Evolutionary conservation across 2,329 filamentous ascomycete species (phyloP), one percentile per base, ranked within the genome.

Genomic region (Curvularia eragrostidis): DNA sequence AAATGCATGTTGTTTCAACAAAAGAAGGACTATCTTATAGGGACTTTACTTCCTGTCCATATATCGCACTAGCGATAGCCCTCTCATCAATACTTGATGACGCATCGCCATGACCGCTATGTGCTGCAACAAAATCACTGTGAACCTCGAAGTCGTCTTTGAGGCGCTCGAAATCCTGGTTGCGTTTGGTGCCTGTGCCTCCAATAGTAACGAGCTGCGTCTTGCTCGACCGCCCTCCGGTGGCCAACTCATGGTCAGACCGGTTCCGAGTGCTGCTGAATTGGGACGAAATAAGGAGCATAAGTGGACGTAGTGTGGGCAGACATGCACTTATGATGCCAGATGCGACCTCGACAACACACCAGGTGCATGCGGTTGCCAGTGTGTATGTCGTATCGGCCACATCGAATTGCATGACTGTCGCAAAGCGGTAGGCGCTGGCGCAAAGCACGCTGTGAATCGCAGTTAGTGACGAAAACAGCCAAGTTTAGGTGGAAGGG

Each of bases 321-420:
- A 65, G 53, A 51, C 55, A 63, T 7, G 60, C 60, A 48, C 58
- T 61, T 38, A 61, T 65, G 36, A 65, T 54, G n/a, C 60, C 58
- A 24, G 32, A 53, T 3, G 62, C 57, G 18, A 63, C 58, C 47
- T 61, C 60, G 7, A 63, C 58, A 30, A 59, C 62, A 23, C 57
- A 57, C 62, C 60, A 65, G 9, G 53, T 59, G 54, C 62, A 62
- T 7, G 59, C 53, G 5, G 52, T 60, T 21, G 59, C 62, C 10
- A 62, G 51, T 18, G 51, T 61, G 4, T 26, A 47, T 32, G 59
- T 64, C 13, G 56, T 64, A 23, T 64, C 56, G 19, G 44, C 46
- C 8, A 48, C 21, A 19, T 64, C 52, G 23, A 64, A 58, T 48
- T 60, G 43, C 62, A 64, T 60, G 26, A 62, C 46, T 10, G 59